Conservation (phyloP, 768 basidiomycete genomes). For the Astraeus odoratus region DNA sequence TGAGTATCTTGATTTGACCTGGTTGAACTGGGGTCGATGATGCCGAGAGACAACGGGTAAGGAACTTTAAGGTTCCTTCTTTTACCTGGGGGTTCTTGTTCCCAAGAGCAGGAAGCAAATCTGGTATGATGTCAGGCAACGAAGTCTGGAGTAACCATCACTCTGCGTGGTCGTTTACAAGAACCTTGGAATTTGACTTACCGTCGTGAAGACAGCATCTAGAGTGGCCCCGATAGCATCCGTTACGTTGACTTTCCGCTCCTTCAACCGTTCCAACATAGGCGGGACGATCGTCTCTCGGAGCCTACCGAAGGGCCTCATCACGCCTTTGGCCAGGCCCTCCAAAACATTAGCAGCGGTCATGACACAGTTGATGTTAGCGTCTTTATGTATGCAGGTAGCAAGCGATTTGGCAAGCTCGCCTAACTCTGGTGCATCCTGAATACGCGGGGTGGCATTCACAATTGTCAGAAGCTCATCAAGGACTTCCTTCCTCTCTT, state of each 20-base stretch:
- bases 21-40: constrained; percentile 66
- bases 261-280: constrained; percentile 87
- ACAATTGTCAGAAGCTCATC: constrained; percentile 75
- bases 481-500: constrained; percentile 88
- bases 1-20: constrained; percentile 73
- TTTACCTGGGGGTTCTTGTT: constrained; percentile 97
- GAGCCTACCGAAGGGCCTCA: constrained; percentile 65
- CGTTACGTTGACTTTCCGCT: constrained; percentile 85
- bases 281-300: constrained; percentile 65
- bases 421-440: constrained; percentile 70
- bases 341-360: constrained; percentile 82
- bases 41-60: constrained; percentile 67
- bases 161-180: constrained; percentile 3
- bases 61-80: constrained; percentile 84
- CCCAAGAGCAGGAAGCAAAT: constrained; percentile 67
- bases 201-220: constrained; percentile 82
- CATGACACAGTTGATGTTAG: constrained; percentile 94
- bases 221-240: constrained; percentile 84
- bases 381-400: constrained; percentile 75
- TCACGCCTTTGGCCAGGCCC: constrained; percentile 77
- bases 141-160: constrained; percentile 46
- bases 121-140: constrained; percentile 75
- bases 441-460: constrained; percentile 64
- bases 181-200: constrained; percentile 35
- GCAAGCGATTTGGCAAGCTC: constrained; percentile 76